Evolutionary conservation across 352 stramenopile genomes (phyloP), one percentile per base, ranked within the genome.

Genomic region (Globisporangium solare): DNA sequence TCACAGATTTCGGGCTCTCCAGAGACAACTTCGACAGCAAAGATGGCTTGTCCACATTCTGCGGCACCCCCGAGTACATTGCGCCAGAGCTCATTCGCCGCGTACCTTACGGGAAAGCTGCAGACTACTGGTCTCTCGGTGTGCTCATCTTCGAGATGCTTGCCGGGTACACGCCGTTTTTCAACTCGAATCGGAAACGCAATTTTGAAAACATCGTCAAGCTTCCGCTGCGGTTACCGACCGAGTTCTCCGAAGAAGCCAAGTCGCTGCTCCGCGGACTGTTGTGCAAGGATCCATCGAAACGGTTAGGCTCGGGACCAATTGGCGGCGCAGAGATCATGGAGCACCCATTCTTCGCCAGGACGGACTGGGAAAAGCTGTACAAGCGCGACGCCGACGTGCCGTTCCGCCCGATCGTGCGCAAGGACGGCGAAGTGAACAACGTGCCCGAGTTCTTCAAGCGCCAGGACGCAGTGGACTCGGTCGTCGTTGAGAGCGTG

Each of bases 151-250:
- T 83, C 47, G 86, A 95, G 67, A 92, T 95, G 82, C 66, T 94
- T 14, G 79, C 72, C 5, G 81, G 83, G 6, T 86, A 79, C 52
- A 92, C 85, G 24, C 86, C 85, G 20, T 95, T 90, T 61, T 92
- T 76, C 63, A 70, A 90, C 60, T 53, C 73, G 51, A 89, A 91
- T 60, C 75, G 76, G 24, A 85, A 94, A 60, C 74, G 81, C 53
- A 94, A 94, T 58, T 96, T 95, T 63, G 78, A 90, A 50, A 92
- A 94, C 62, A 95, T 96, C 51, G 68, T 92, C 21, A 81, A 88
- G 52, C 68, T 88, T 41, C 77, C 79, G 48, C 53, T 94, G 31
- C 76, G 77, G 8, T 83, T 93, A 45, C 83, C 86, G 31, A 73
- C 60, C 24, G 73, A 89, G 47, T 85, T 96, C 53, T 93, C 84